Conservation (phyloP, 2,329 filamentous ascomycete genomes). For the Pseudogymnoascus sp. region DNA sequence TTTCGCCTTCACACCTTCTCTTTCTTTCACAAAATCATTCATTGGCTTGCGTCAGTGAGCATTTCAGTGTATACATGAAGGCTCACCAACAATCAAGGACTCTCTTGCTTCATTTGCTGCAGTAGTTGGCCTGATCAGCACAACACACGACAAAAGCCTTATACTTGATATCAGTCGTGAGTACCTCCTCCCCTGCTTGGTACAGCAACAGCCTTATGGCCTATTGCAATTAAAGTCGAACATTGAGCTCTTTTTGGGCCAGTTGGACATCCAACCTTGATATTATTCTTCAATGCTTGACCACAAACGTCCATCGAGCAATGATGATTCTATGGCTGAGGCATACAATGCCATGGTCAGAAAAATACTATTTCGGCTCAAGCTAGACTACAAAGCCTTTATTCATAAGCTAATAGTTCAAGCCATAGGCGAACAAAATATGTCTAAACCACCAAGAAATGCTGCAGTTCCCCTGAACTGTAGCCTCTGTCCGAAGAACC, state of each 20-base stretch:
- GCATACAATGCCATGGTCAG: neutral
- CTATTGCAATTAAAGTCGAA: neutral
- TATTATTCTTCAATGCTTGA: too few species aligned
- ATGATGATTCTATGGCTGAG: neutral
- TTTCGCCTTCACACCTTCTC: neutral
- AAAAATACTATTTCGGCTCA: neutral
- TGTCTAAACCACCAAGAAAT: constrained; percentile 11
- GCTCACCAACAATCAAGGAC: neutral
- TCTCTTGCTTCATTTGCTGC: constrained; percentile 2
- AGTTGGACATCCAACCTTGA: neutral
- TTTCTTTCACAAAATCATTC: constrained; percentile 4
- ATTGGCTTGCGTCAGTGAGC: neutral
- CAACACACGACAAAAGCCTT: neutral
- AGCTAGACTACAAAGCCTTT: neutral
- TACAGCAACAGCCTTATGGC: neutral
- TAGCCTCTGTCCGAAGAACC: constrained; percentile 71
- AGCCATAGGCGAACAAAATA: constrained; percentile 4
- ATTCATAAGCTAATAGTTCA: neutral
- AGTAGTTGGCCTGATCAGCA: neutral
- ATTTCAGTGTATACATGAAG: neutral
- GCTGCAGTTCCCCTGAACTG: constrained; percentile 60
- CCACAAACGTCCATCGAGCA: neutral
- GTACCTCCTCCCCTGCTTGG: neutral
- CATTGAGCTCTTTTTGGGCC: neutral
- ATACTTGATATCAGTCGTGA: neutral